Evolutionary conservation across 495 filamentous ascomycete genomes (phyloP), one percentile per base, ranked within the genome.

Genomic region (Halenospora varia): DNA sequence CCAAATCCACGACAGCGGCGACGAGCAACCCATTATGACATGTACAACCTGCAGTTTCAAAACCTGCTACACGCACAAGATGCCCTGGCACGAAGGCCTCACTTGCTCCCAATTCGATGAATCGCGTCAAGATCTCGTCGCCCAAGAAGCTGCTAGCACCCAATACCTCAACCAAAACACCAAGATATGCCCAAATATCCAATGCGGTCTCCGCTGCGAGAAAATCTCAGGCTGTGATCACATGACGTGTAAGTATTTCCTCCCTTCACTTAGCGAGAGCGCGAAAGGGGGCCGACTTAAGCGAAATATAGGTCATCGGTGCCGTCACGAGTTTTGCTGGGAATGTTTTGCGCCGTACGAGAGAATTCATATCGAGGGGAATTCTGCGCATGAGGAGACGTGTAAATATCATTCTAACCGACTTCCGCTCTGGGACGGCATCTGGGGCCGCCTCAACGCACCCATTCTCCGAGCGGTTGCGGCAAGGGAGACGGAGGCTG

Each of bases 211-310:
- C 23, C 26, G 25, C 3, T 55, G 61, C 15, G 35, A 23, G n/a
- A 64, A 64, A 42, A 56, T 41, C 25, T 39, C 40, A n/a, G 62
- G 62, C 6, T 64, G 62, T 29, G 58, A 64, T 51, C 56, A 53
- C 25, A 64, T 64, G 62, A 61, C 35, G 4, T 61, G 52, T 61
- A 41, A 46, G 59, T 56, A 17, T 22, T 1, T 10, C 11, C 25
- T 35, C 13, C 4, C 13, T 13, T 35, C 29, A 35, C 13, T 13
- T 35, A 13, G 29, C n/a, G n/a, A n/a, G n/a, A n/a, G n/a, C n/a
- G n/a, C n/a, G n/a, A n/a, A n/a, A n/a, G n/a, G n/a, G n/a, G n/a
- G n/a, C n/a, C n/a, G n/a, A n/a, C n/a, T n/a, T n/a, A n/a, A n/a
- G n/a, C n/a, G n/a, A n/a, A n/a, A n/a, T n/a, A n/a, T n/a, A 35